phyloP scores from a whole-genome alignment of 1,284 basidiomycete genomes.

The Anthracocystis panici-leucophaei region DNA sequence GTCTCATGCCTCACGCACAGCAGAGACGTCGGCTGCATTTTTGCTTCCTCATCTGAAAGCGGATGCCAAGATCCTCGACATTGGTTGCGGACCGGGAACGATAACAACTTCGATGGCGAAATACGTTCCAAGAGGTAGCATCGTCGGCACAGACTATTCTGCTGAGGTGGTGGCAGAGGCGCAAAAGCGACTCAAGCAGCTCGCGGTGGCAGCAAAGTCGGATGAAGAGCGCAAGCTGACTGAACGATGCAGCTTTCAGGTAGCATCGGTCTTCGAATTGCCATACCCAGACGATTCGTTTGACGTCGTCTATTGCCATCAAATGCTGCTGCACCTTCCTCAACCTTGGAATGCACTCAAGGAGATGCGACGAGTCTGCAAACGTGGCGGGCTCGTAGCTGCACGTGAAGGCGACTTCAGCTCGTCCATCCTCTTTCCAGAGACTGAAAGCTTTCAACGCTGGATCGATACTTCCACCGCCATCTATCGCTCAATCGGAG shows the following conservation, averaged over 20 bases:
- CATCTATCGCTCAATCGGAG: slow-evolving; percentile 31
- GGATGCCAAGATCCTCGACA: slow-evolving; percentile 27
- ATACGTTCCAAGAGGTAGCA: slow-evolving; percentile 27
- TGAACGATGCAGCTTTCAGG: slow-evolving; percentile 19
- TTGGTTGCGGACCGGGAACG: slow-evolving; percentile 47
- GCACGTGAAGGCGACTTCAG: slow-evolving; percentile 33
- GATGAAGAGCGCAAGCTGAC: slow-evolving; percentile 6
- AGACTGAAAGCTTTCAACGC: slow-evolving; percentile 8
- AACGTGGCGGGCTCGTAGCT: slow-evolving; percentile 31
- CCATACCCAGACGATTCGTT: slow-evolving; percentile 30
- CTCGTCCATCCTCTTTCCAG: slow-evolving; percentile 19
- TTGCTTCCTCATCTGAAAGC: slow-evolving; percentile 29
- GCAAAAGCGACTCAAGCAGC: slow-evolving; percentile 13
- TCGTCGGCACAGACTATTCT: slow-evolving; percentile 37
- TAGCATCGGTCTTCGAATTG: slow-evolving; percentile 34
- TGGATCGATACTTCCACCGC: slow-evolving; percentile 18
- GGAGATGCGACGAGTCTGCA: slow-evolving; percentile 48
- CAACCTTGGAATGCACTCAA: slow-evolving; percentile 24
- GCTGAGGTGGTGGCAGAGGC: slow-evolving; percentile 29
- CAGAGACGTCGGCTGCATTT: slow-evolving; percentile 36
- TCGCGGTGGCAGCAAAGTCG: neutral
- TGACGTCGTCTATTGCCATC: slow-evolving; percentile 42
- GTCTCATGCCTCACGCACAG: slow-evolving; percentile 41
- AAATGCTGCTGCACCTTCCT: slow-evolving; percentile 41
- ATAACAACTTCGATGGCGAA: slow-evolving; percentile 35